phyloP scores from a whole-genome alignment of 23 red algal species.

The Gracilaria domingensis region DNA sequence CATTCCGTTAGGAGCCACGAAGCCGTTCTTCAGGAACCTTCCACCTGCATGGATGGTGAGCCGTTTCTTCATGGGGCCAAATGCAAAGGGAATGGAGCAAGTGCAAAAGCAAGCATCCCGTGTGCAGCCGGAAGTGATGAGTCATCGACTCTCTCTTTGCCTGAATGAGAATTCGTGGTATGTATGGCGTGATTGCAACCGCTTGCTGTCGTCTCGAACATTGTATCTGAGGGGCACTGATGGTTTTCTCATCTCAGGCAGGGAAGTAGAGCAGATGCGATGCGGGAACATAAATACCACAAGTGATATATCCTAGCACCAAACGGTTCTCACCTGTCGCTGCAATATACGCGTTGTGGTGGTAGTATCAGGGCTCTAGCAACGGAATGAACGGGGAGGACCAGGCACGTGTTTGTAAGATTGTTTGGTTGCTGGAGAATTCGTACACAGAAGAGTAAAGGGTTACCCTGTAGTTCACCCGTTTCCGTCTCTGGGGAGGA shows the following conservation, averaged over 20 bases:
- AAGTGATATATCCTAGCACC: background rate
- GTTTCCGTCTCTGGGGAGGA: too few relatives aligned
- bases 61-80: constrained; percentile 43
- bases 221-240: constrained; percentile 41
- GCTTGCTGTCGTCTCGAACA: background rate
- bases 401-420: too few relatives aligned
- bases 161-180: constrained; percentile 18
- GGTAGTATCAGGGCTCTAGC: too few relatives aligned
- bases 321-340: constrained; percentile 27
- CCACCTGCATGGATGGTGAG: constrained; percentile 46
- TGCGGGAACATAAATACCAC: constrained; percentile 35
- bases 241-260: constrained; percentile 21
- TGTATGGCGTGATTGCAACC: constrained; percentile 17
- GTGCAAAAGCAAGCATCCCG: constrained; percentile 18
- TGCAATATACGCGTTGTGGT: too few relatives aligned
- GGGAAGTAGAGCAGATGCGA: constrained; percentile 17
- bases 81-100: constrained; percentile 9
- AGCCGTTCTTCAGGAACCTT: constrained; percentile 9
- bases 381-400: too few relatives aligned
- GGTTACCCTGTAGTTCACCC: too few relatives aligned
- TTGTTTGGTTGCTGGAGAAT: too few relatives aligned
- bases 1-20: background rate
- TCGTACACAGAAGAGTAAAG: too few relatives aligned
- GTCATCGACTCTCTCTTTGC: constrained; percentile 12
- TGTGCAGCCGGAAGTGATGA: constrained; percentile 41